Evolutionary conservation across 164 flowering plant genomes (phyloP).

Genomic region (Chloranthus sessilifolius): DNA sequence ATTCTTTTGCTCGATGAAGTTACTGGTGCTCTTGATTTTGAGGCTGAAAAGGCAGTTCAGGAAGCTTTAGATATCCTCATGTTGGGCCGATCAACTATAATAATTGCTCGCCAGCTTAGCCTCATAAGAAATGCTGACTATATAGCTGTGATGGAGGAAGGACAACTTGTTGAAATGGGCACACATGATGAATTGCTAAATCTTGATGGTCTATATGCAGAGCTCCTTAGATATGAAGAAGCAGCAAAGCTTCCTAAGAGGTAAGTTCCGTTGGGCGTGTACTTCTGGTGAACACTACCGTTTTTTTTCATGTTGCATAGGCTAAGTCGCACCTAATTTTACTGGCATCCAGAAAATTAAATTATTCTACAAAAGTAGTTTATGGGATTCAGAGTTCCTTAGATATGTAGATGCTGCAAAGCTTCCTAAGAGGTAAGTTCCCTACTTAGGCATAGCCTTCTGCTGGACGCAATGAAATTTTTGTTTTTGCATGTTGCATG

Average conservation of each 20-base stretch:
- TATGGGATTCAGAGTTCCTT: constrained; percentile 93
- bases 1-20: constrained; percentile 94
- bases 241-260: constrained; percentile 42
- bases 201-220: constrained; percentile 82
- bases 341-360: too few species aligned
- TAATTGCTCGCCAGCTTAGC: constrained; percentile 90
- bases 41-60: constrained; percentile 90
- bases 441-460: too few species aligned
- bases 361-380: too few species aligned
- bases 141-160: constrained; percentile 99
- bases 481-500: too few species aligned
- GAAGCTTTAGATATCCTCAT: constrained; percentile 92
- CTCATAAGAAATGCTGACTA: constrained; percentile 95
- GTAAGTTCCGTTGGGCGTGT: too few species aligned
- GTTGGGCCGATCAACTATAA: constrained; percentile 92
- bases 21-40: constrained; percentile 78
- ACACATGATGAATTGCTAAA: constrained; percentile 86
- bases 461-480: too few species aligned
- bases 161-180: constrained; percentile 98
- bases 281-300: too few species aligned
- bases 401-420: constrained; percentile 44
- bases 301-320: too few species aligned
- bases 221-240: constrained; percentile 68
- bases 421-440: constrained; percentile 35
- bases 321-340: too few species aligned